Conservation (phyloP, 1,284 basidiomycete species). For the Tilletia indica region DNA sequence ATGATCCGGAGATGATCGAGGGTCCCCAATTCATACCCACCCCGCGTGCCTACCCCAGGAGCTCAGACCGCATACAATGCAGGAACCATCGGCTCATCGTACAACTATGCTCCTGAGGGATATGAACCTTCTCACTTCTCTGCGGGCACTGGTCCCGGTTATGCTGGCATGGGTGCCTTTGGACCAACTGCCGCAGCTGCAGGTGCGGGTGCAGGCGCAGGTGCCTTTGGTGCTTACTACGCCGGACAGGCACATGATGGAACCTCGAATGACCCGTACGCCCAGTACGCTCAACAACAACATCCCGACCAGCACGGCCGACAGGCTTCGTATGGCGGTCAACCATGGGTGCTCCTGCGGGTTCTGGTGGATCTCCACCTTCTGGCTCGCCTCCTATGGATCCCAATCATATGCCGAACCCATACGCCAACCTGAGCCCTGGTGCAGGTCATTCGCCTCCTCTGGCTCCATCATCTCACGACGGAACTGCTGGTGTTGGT, state of each 20-base stretch:
- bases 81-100: slow-evolving; percentile 32
- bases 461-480: background rate
- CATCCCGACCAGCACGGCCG: background rate
- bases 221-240: slow-evolving; percentile 33
- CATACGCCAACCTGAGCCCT: background rate
- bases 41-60: slow-evolving; percentile 31
- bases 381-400: slow-evolving; percentile 10
- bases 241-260: slow-evolving; percentile 25
- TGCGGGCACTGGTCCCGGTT: slow-evolving; percentile 39
- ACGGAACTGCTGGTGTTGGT: background rate
- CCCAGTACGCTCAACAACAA: slow-evolving; percentile 15
- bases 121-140: slow-evolving; percentile 48
- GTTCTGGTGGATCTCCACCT: background rate
- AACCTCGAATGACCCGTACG: slow-evolving; percentile 23
- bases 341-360: background rate
- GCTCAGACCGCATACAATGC: slow-evolving; percentile 32
- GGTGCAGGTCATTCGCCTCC: background rate
- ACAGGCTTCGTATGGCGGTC: slow-evolving; percentile 9
- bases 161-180: slow-evolving; percentile 49
- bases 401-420: background rate
- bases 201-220: slow-evolving; percentile 34
- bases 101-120: slow-evolving; percentile 34
- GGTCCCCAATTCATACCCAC: slow-evolving; percentile 32
- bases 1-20: slow-evolving; percentile 53
- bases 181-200: slow-evolving; percentile 38